Percentiles rank a stretch among this genome's conserved stretches.
phyloP scores from a whole-genome alignment of 305 asterid species.

The Andrographis paniculata region DNA sequence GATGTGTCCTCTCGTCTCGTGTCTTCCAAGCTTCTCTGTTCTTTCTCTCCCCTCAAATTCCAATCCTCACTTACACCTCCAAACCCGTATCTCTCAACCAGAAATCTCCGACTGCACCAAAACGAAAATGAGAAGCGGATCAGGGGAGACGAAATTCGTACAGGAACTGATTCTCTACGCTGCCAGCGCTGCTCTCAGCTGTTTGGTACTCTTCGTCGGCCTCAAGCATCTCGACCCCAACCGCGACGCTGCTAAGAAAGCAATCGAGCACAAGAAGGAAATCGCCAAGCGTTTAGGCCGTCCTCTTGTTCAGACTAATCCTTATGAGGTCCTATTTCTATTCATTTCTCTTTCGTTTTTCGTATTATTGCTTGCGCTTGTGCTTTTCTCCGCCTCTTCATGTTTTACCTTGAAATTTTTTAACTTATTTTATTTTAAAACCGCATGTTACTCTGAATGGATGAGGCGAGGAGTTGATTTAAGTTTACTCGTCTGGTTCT shows the following conservation, averaged over 20 bases:
- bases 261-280: slow-evolving; percentile 68
- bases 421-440: no score
- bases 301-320: slow-evolving; percentile 61
- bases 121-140: slow-evolving; percentile 27
- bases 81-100: neutral
- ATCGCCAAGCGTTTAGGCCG: slow-evolving; percentile 89
- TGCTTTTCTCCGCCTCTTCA: neutral
- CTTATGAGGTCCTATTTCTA: slow-evolving; percentile 53
- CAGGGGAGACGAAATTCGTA: slow-evolving; percentile 49
- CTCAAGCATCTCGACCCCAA: slow-evolving; percentile 74
- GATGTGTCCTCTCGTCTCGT: neutral
- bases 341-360: neutral
- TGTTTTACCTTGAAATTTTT: no score
- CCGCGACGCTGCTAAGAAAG: slow-evolving; percentile 70
- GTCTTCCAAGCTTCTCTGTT: neutral
- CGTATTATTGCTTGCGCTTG: slow-evolving; percentile 1
- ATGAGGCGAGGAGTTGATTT: no score
- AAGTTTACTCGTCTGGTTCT: no score
- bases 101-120: no score
- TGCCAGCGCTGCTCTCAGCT: slow-evolving; percentile 83
- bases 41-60: neutral
- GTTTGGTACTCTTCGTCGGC: slow-evolving; percentile 64
- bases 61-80: neutral
- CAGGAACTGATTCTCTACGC: slow-evolving; percentile 71
- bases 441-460: no score